A percentile compares a stretch with the other conserved stretches of the same genome.
These are phyloP conservation scores for Eucalyptus grandis DNA, from an alignment of 345 rosid genomes.

Conservation along the genomic window DNA sequence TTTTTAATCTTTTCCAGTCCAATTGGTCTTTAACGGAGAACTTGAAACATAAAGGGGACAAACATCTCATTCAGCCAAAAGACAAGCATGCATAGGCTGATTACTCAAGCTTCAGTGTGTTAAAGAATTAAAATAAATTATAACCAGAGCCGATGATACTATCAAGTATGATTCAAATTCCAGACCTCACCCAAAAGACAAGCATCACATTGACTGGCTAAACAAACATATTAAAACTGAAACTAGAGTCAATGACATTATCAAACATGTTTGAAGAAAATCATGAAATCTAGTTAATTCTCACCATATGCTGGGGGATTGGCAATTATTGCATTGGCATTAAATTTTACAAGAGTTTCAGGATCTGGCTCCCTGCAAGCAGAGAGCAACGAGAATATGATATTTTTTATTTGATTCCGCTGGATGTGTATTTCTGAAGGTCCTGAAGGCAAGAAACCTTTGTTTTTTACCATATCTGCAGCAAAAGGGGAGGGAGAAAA, in stretches of 20 bases:
- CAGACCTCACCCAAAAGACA: not conserved
- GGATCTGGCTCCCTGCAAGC: conserved; percentile 41
- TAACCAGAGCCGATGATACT: not conserved
- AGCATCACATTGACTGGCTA: not conserved
- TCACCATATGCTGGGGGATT: conserved; percentile 57
- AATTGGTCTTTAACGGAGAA: not conserved
- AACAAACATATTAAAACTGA: not conserved
- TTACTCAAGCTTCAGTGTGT: not conserved
- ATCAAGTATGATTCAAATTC: not conserved
- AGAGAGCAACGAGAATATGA: conserved; percentile 33
- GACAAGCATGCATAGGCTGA: not conserved
- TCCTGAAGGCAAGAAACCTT: conserved; percentile 54
- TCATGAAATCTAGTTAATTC: not conserved
- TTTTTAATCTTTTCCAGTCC: not conserved
- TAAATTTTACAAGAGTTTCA: conserved; percentile 10
- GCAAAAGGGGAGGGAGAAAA: not conserved
- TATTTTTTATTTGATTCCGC: conserved; percentile 33
- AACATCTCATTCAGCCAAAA: not conserved
- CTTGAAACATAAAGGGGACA: not conserved
- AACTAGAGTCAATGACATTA: not conserved
- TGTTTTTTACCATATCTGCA: conserved; percentile 59
- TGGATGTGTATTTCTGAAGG: conserved; percentile 44
- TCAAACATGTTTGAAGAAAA: not conserved
- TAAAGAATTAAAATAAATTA: not conserved
- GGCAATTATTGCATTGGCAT: conserved; percentile 42